phyloP scores from a whole-genome alignment of 2,329 filamentous ascomycete genomes.

The Proliferodiscus dingleyae region DNA sequence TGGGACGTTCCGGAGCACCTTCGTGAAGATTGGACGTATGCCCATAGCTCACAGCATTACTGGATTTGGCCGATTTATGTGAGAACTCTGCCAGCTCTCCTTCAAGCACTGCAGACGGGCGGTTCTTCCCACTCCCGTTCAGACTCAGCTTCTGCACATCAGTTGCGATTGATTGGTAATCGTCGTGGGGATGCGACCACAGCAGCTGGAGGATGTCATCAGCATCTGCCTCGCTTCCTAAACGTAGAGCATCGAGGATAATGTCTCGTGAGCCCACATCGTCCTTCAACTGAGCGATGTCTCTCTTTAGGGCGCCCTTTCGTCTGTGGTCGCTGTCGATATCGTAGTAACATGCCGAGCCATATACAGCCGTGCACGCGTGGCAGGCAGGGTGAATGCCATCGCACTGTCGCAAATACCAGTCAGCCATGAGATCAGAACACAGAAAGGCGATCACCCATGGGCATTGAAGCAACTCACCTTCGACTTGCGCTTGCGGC shows the following conservation, averaged over 20 bases:
- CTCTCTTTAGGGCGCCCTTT: constrained; percentile 37
- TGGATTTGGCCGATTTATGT: too few relatives aligned
- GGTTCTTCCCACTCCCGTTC: constrained; percentile 4
- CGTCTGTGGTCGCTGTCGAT: constrained; percentile 42
- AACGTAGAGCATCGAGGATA: constrained; percentile 37
- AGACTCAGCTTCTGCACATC: constrained; percentile 7
- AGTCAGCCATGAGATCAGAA: not conserved
- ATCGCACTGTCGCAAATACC: constrained; percentile 39
- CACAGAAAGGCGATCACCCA: not conserved
- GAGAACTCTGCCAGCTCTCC: not conserved
- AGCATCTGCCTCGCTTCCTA: constrained; percentile 40
- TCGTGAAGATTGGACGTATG: constrained; percentile 17
- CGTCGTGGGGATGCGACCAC: constrained; percentile 11
- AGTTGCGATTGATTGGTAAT: constrained; percentile 14
- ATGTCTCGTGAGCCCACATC: constrained; percentile 4
- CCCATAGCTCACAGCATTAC: constrained; percentile 9
- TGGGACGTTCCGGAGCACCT: constrained; percentile 1
- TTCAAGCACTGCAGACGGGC: not conserved
- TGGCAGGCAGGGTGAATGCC: constrained; percentile 43
- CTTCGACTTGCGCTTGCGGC: constrained; percentile 22
- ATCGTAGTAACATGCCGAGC: constrained; percentile 46
- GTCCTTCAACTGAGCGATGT: constrained; percentile 27
- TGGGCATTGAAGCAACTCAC: constrained; percentile 4
- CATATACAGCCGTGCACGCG: constrained; percentile 46
- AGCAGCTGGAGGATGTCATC: constrained; percentile 25